Percentiles rank a stretch among this genome's conserved stretches.
phyloP scores from a whole-genome alignment of 2,329 filamentous ascomycete genomes.

The Pleurostoma richardsiae region DNA sequence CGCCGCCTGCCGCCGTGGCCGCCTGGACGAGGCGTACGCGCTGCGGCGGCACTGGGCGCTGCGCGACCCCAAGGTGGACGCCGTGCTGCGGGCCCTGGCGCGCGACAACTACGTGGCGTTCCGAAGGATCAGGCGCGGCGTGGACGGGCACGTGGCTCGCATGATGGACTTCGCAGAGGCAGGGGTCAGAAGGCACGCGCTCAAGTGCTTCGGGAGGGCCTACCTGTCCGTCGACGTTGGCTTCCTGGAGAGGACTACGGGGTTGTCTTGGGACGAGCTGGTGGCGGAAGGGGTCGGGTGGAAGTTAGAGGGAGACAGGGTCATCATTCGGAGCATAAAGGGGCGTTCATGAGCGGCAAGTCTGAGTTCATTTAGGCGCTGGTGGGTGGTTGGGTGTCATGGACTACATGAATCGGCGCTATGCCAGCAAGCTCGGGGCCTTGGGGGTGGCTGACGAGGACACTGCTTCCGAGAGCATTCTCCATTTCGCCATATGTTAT shows the following conservation, averaged over 20 bases:
- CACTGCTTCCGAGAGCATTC: too few relatives aligned
- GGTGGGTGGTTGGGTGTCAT: too few relatives aligned
- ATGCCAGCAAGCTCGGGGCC: too few relatives aligned
- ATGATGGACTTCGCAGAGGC: slow-evolving; percentile 79
- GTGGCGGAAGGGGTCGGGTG: slow-evolving; percentile 73
- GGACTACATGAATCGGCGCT: too few relatives aligned
- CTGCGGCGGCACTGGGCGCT: slow-evolving; percentile 58
- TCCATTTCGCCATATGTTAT: too few relatives aligned
- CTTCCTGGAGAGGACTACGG: slow-evolving; percentile 66
- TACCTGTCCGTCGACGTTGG: slow-evolving; percentile 69
- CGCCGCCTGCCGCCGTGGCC: slow-evolving; percentile 75
- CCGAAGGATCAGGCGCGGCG: slow-evolving; percentile 62
- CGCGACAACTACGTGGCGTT: slow-evolving; percentile 82
- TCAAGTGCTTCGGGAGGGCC: slow-evolving; percentile 81
- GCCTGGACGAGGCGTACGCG: slow-evolving; percentile 68
- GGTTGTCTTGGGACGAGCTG: slow-evolving; percentile 68
- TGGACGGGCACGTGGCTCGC: slow-evolving; percentile 75
- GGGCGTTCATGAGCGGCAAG: slow-evolving; percentile 20
- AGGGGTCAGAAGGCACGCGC: slow-evolving; percentile 65
- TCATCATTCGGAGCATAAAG: slow-evolving; percentile 66
- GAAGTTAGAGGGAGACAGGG: slow-evolving; percentile 67
- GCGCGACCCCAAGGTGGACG: slow-evolving; percentile 63
- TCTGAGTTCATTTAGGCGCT: too few relatives aligned
- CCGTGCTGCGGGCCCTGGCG: slow-evolving; percentile 63
- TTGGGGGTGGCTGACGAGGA: too few relatives aligned